Evolutionary conservation across 139 green algal species (phyloP).

Genomic region (Coelastrella sp.): DNA sequence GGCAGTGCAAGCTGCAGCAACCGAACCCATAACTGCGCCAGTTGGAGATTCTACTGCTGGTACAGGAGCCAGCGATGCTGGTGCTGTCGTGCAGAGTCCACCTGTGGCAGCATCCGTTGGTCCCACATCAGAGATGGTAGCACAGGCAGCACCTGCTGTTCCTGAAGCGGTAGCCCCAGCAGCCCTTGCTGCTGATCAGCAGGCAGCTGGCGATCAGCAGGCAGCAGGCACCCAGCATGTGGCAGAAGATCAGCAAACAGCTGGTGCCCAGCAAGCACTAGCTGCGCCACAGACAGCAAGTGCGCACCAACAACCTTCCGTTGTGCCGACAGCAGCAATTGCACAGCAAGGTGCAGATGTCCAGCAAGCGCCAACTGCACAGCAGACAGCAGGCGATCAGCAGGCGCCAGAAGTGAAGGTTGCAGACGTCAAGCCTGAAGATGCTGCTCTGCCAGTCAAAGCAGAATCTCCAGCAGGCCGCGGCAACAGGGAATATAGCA

Average conservation of each 20-base stretch:
- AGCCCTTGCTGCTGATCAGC: not conserved
- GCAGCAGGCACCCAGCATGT: too few species aligned
- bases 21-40: not conserved
- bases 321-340: too few species aligned
- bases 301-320: too few species aligned
- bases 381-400: not conserved
- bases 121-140: not conserved
- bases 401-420: not conserved
- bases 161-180: not conserved
- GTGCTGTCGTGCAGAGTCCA: too few species aligned
- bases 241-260: too few species aligned
- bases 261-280: too few species aligned
- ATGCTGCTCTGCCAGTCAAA: not conserved
- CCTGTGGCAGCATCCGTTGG: too few species aligned
- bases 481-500: not conserved
- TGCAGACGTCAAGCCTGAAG: not conserved
- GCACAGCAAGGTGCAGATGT: too few species aligned
- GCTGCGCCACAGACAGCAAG: too few species aligned
- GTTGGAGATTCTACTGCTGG: not conserved
- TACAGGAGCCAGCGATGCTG: too few species aligned
- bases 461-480: constrained; percentile 11
- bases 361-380: too few species aligned
- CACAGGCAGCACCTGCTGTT: not conserved
- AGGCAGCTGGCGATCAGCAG: too few species aligned
- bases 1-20: not conserved